A percentile compares a stretch with the other conserved stretches of the same genome.
Evolutionary conservation across 2,329 filamentous ascomycete genomes (phyloP).

Genomic region (Chaetomium sp.): DNA sequence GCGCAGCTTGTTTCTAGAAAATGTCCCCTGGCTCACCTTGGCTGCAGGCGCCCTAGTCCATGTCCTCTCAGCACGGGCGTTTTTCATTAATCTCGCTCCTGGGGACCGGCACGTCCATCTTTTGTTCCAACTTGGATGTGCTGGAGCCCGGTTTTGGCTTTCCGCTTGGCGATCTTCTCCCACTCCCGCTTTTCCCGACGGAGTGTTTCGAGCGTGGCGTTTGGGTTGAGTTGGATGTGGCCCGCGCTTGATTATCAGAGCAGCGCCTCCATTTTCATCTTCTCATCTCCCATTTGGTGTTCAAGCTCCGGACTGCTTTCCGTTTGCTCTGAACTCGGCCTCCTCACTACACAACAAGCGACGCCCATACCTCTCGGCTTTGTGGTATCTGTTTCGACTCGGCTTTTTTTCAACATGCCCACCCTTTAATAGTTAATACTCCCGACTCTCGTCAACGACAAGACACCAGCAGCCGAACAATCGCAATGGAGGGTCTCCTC

Average conservation of each 20-base stretch:
- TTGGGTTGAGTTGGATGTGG: not conserved
- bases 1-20: slow-evolving; percentile 12
- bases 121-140: not conserved
- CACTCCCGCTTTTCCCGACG: slow-evolving; percentile 4
- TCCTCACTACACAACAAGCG: not conserved
- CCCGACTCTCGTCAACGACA: slow-evolving; percentile 13
- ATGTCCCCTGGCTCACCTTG: slow-evolving; percentile 13
- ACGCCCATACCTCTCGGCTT: not conserved
- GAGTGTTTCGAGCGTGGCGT: not conserved
- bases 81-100: slow-evolving; percentile 25
- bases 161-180: slow-evolving; percentile 10
- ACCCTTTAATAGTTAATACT: slow-evolving; percentile 23
- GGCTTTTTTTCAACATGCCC: slow-evolving; percentile 21
- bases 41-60: slow-evolving; percentile 13
- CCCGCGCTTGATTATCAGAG: not conserved
- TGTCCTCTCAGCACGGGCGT: slow-evolving; percentile 12
- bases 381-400: not conserved
- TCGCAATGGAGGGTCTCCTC: slow-evolving; percentile 44
- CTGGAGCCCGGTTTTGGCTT: slow-evolving; percentile 10
- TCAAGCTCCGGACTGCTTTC: not conserved
- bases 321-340: no score
- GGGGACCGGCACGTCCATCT: slow-evolving; percentile 2
- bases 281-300: not conserved
- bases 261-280: not conserved
- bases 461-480: slow-evolving; percentile 3